Evolutionary conservation across 2,329 filamentous ascomycete species (phyloP), one percentile per base, ranked within the genome.

Genomic region (Trichophyton mentagrophytes): DNA sequence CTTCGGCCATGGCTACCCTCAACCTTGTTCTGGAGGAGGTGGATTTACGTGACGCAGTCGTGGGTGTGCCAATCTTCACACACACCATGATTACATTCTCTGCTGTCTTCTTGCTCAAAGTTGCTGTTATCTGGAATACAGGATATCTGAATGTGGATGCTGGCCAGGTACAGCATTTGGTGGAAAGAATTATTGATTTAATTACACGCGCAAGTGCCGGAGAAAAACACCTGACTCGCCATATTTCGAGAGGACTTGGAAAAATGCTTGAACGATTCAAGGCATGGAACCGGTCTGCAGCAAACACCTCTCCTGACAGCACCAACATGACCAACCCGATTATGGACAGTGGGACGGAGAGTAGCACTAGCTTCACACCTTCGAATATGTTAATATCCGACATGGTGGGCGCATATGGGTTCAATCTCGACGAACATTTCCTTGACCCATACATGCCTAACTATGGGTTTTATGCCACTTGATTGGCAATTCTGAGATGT

Each of bases 21-120:
- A 76, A 76, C 58, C 76, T 77, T 67, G 73, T 75, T 1, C 70
- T 78, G 0, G 76, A 81, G 20, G 78, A 80, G 47, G 68, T 71
- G 15, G 73, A 78, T 63, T 79, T 81, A 57, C 73, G 75, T 2
- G 74, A 77, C 42, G 77, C 78, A 17, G 72, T 76, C 17, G 76
- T 78, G 20, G 78, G 79, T 1, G 77, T 79, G 0, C 73, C 76
- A 4, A 74, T 77, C 15, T 75, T 76, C 64, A 73, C 75, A 0
- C 75, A 76, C 59, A 76, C 74, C 1, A 76, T 77, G 71, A 74
- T 77, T 56, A 76, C 75, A 9, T 77, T 77, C 63, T 76, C 75
- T 3, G 75, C 75, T 0, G 74, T 77, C 0, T 77, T 77, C 62
- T 65, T 77, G 36, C 71, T 77, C 57, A 77, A 77, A 65, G 75